Evolutionary conservation across 768 basidiomycete genomes (phyloP).

Genomic region (Tulasnella sp.): DNA sequence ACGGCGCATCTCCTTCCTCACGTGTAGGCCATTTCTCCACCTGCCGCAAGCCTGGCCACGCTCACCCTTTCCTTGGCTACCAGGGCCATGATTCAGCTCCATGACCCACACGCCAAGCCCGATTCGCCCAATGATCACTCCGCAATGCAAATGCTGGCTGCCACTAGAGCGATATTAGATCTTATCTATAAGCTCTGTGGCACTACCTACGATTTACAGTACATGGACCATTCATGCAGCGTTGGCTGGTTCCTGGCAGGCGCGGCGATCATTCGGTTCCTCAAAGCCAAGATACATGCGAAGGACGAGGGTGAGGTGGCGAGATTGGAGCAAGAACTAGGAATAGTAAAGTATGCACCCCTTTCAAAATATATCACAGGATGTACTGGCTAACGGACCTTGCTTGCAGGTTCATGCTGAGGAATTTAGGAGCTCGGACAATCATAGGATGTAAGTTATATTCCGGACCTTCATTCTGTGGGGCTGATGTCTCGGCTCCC

Average conservation of each 20-base stretch:
- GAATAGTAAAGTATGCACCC: neutral
- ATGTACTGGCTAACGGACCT: neutral
- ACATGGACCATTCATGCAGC: conserved; percentile 40
- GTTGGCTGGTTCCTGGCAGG: conserved; percentile 33
- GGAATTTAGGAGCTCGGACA: conserved; percentile 30
- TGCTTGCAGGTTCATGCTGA: conserved; percentile 20
- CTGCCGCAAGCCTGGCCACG: neutral
- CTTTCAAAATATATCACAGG: neutral
- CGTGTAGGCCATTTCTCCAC: conserved; percentile 12
- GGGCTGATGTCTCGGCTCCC: neutral
- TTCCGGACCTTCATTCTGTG: neutral
- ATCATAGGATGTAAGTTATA: conserved; percentile 22
- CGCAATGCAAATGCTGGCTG: conserved; percentile 24
- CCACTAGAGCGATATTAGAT: conserved; percentile 29
- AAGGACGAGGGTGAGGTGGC: neutral
- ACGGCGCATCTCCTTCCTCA: conserved; percentile 44
- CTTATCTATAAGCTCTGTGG: conserved; percentile 26
- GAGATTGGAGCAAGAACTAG: conserved; percentile 22
- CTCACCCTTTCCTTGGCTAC: neutral
- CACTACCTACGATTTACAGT: conserved; percentile 29
- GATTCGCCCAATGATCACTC: conserved; percentile 17
- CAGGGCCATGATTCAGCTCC: conserved; percentile 31
- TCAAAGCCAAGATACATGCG: neutral
- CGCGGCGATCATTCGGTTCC: conserved; percentile 23
- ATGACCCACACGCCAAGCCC: conserved; percentile 35